Evolutionary conservation across 352 stramenopile species (phyloP), one percentile per base, ranked within the genome.

Genomic region (Plasmopara viticola): DNA sequence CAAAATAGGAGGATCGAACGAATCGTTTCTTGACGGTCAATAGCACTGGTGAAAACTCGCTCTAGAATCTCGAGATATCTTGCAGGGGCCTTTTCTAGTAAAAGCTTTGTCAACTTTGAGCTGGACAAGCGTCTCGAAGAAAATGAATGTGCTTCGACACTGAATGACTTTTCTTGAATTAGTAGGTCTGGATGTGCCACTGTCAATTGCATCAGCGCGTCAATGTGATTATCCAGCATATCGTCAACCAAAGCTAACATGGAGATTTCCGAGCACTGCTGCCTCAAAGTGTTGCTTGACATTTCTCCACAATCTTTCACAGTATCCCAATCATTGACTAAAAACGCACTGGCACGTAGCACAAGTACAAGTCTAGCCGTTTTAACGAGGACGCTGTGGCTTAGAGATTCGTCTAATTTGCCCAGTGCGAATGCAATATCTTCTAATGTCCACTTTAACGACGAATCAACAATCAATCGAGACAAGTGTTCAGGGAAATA

Each of bases 401-500:
- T 77, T 6, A 62, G 63, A 8, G 72, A 74, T 30, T 74, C 66
- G 0, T 69, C 58, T 5, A 93, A 55, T 47, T 76, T 72, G 28
- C 78, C 59, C 17, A 89, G 68, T 4, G 68, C 78, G 57, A 88
- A 89, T 14, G 72, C 61, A 38, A 90, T 68, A 46, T 93, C 77
- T 48, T 79, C 53, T 20, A 88, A 60, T 15, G 69, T 86, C 83
- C 83, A 93, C 5, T 56, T 62, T 20, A 93, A 71, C 12, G 70
- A 78, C 14, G 83, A 84, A 48, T 90, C 78, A 12, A 90, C 72
- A 41, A 90, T 70, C 10, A 93, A 46, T 2, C 74, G 69, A 31
- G 83, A 71, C 25, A 93, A 67, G 51, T 90, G 74, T 47, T 89
- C 79, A 0, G 83, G 83, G 6, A 79, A 81, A 47, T 90, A 74